Percentiles rank a stretch among this genome's conserved stretches.
These are phyloP conservation scores for Curvularia spicifera DNA, from an alignment of 2,329 filamentous ascomycete species.

Conservation along the genomic window DNA sequence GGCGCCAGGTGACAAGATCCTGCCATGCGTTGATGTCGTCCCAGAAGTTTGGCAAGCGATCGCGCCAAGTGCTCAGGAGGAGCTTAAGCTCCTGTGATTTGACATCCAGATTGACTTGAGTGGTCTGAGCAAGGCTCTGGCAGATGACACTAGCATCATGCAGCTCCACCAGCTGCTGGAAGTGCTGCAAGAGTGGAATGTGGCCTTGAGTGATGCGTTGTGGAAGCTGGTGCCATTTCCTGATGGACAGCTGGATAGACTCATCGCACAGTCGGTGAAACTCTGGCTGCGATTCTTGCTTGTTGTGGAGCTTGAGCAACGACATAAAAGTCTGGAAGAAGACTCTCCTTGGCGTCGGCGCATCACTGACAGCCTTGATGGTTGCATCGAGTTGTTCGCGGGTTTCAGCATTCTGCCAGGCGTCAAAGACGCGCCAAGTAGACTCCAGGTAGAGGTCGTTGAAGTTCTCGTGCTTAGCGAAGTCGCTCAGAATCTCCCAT, in stretches of 20 bases:
- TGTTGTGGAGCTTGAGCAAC: conserved; percentile 89
- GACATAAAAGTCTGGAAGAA: conserved; percentile 99
- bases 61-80: conserved; percentile 91
- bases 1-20: conserved; percentile 98
- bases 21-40: conserved; percentile 99
- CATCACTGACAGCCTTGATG: conserved; percentile 97
- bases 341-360: conserved; percentile 87
- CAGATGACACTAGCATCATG: conserved; percentile 98
- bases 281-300: conserved; percentile 78
- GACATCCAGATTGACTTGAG: conserved; percentile 80
- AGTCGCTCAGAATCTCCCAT: conserved; percentile 97
- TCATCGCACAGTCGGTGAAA: conserved; percentile 94
- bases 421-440: conserved; percentile 93
- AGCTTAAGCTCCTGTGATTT: conserved; percentile 97
- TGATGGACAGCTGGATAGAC: conserved; percentile 93
- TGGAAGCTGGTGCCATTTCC: conserved; percentile 99
- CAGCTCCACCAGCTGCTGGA: conserved; percentile 95
- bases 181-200: conserved; percentile 92
- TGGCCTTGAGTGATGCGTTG: conserved; percentile 92
- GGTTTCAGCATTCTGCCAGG: conserved; percentile 86
- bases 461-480: conserved; percentile 98
- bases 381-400: conserved; percentile 89
- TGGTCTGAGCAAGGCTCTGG: conserved; percentile 85
- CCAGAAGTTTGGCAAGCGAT: conserved; percentile 96
- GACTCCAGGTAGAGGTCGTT: conserved; percentile 95